A percentile compares a stretch with the other conserved stretches of the same genome.
phyloP scores from a whole-genome alignment of 192 early-diverging fungal genomes.

The Phycomyces blakesleeanus region DNA sequence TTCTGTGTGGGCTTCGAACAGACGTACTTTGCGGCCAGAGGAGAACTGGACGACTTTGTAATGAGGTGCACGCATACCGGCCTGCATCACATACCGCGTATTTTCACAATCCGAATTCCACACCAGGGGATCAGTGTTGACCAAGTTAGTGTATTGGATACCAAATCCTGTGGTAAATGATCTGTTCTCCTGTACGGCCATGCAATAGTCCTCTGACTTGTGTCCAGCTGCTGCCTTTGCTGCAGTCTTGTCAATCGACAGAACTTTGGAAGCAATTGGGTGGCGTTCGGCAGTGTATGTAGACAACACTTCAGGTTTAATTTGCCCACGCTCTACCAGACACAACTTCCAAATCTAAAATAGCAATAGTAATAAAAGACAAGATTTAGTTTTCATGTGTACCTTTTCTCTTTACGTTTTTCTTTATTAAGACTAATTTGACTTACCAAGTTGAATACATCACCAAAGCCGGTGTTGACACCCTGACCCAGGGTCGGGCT shows the following conservation, averaged over 20 bases:
- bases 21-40: conserved; percentile 15
- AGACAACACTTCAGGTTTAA: not conserved
- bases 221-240: conserved; percentile 18
- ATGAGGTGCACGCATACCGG: conserved; percentile 25
- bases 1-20: conserved; percentile 15
- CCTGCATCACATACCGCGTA: not conserved
- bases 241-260: conserved; percentile 22
- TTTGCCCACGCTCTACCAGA: conserved; percentile 19
- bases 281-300: conserved; percentile 20
- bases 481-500: conserved; percentile 33
- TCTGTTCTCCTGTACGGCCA: conserved; percentile 14
- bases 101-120: not conserved
- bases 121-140: not conserved
- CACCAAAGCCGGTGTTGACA: conserved; percentile 31
- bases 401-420: not conserved
- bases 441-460: conserved; percentile 29
- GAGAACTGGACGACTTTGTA: conserved; percentile 17
- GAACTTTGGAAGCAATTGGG: conserved; percentile 20
- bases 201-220: conserved; percentile 3
- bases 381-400: too few species aligned
- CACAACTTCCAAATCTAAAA: conserved; percentile 30
- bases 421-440: not conserved
- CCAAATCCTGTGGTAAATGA: conserved; percentile 27
- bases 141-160: conserved; percentile 11
- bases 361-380: too few species aligned